These are phyloP conservation scores for Vitis hybrid DNA, from an alignment of 177 flowering plant genomes.

Conservation along the genomic window DNA sequence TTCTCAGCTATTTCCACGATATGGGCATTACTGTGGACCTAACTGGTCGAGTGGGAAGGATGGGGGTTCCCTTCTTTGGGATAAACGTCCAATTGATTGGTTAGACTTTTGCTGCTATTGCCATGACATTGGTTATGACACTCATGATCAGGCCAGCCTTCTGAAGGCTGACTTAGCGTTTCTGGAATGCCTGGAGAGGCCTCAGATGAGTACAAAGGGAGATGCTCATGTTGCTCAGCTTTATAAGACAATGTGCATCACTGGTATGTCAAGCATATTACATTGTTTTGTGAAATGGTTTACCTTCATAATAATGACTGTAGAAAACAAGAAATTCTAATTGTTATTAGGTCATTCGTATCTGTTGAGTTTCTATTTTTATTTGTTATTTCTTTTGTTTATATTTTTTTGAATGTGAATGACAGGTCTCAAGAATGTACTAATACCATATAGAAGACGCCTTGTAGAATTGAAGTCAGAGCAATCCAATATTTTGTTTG, in stretches of 20 bases:
- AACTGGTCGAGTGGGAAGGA: slow-evolving; percentile 98
- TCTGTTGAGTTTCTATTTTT: not conserved
- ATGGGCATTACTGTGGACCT: slow-evolving; percentile 97
- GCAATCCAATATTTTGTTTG: slow-evolving; percentile 36
- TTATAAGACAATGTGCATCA: slow-evolving; percentile 81
- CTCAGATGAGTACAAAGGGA: slow-evolving; percentile 56
- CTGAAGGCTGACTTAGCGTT: slow-evolving; percentile 88
- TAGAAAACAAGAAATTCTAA: not conserved
- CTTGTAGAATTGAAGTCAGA: slow-evolving; percentile 60
- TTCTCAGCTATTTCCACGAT: slow-evolving; percentile 85
- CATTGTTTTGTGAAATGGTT: not conserved
- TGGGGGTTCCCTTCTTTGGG: slow-evolving; percentile 80
- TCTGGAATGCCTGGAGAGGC: slow-evolving; percentile 89
- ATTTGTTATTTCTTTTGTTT: not conserved
- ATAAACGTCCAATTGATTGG: slow-evolving; percentile 91
- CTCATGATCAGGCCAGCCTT: slow-evolving; percentile 83
- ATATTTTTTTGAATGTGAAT: slow-evolving; percentile 8
- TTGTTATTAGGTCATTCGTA: not conserved
- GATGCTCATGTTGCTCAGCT: slow-evolving; percentile 56
- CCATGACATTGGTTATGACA: slow-evolving; percentile 95
- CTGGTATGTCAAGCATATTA: slow-evolving; percentile 46
- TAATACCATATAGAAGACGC: slow-evolving; percentile 80
- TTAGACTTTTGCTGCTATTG: slow-evolving; percentile 94
- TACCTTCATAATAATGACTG: not conserved
- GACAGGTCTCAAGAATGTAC: slow-evolving; percentile 74